These are phyloP conservation scores for Ensete ventricosum DNA, from an alignment of 176 grass and related monocot genomes.

Conservation along the genomic window DNA sequence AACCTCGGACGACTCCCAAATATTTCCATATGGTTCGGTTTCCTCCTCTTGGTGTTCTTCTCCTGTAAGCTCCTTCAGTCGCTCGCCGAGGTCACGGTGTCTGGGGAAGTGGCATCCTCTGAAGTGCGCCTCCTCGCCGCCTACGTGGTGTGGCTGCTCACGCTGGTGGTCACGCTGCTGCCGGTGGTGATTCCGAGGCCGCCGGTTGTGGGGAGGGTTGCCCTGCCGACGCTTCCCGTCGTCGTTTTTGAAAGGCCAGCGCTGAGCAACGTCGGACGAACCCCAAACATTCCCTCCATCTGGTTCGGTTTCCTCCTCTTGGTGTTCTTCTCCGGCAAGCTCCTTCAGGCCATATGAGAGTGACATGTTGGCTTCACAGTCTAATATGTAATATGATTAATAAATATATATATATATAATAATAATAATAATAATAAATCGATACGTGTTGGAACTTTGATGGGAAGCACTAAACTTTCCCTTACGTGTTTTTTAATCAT, in stretches of 20 bases:
- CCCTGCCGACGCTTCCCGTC: not conserved
- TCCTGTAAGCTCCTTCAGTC: not conserved
- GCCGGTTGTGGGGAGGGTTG: not conserved
- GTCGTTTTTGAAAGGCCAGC: not conserved
- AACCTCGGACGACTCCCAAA: too few species aligned
- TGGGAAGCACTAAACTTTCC: too few species aligned
- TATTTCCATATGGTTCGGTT: not conserved
- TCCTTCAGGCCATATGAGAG: not conserved
- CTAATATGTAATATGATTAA: too few species aligned
- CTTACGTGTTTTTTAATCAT: too few species aligned
- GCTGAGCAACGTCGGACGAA: too few species aligned
- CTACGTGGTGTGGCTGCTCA: not conserved
- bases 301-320: not conserved
- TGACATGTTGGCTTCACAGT: too few species aligned
- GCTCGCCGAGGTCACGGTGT: not conserved
- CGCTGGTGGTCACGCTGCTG: not conserved
- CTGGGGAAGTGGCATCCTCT: too few species aligned
- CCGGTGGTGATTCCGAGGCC: not conserved
- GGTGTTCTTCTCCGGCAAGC: not conserved
- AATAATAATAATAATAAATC: too few species aligned
- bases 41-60: not conserved
- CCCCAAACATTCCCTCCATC: too few species aligned
- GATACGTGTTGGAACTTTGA: too few species aligned
- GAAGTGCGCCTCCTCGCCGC: not conserved
- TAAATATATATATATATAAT: too few species aligned